Conservation (phyloP, 352 stramenopile species). For the Vaucheria bursata region DNA sequence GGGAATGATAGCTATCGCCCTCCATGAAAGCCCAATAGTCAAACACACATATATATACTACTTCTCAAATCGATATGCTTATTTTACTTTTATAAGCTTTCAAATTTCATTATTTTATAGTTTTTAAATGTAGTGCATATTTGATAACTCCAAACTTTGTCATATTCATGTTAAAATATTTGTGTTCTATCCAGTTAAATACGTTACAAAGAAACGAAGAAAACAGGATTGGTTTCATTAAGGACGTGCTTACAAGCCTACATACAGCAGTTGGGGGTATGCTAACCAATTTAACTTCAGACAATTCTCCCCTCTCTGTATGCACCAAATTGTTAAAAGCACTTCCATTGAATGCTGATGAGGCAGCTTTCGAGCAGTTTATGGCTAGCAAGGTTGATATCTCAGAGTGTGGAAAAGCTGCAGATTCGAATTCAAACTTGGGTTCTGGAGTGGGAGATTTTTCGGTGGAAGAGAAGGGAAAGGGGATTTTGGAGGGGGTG, state of each 20-base stretch:
- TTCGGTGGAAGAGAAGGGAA: constrained; percentile 15
- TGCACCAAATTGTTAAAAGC: constrained; percentile 8
- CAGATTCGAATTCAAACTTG: no score
- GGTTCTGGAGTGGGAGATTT: no score
- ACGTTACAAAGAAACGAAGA: constrained; percentile 12
- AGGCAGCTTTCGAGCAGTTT: constrained; percentile 3
- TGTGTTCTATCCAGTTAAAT: neutral
- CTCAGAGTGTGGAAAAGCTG: neutral
- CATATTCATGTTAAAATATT: no score
- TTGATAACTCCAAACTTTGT: no score
- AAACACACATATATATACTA: no score
- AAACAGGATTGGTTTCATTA: constrained; percentile 14
- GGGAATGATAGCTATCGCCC: no score
- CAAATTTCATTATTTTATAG: no score
- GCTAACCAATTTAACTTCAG: constrained; percentile 16
- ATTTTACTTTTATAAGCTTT: no score
- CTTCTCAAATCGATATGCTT: no score
- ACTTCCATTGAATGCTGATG: constrained; percentile 6
- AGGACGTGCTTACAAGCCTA: constrained; percentile 16
- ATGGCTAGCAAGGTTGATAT: neutral
- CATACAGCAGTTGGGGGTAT: constrained; percentile 22
- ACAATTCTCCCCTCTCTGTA: constrained; percentile 9
- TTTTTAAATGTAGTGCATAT: no score
- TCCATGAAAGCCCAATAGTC: no score
- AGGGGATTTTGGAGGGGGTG: constrained; percentile 13